Evolutionary conservation across 805 yeast genomes (phyloP), one percentile per base, ranked within the genome.

Genomic region (Sugiyamaella floridensis): DNA sequence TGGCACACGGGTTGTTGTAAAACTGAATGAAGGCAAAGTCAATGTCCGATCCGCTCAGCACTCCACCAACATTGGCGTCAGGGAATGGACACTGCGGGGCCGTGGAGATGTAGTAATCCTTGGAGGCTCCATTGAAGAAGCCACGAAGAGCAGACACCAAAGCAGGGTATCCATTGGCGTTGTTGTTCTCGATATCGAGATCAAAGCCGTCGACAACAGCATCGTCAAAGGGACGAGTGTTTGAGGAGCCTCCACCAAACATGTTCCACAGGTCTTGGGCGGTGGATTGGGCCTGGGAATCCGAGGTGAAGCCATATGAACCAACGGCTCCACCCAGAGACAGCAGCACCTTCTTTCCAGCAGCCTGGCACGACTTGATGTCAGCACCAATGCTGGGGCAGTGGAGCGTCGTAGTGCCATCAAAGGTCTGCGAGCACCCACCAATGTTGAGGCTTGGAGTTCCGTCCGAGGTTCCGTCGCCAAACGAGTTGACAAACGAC

Each of bases 11-110:
- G 67, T 82, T 83, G 72, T 82, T 82, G 73, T 82, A 82, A 67
- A 82, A 83, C 68, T 82, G 88, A 53, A 83, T 73, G 59, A 81
- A 82, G 15, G 80, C 78, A 61, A 77, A 79, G 62, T 83, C 86
- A 56, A 83, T 66, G 32, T 73, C 69, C 14, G 78, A 74, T 14
- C 69, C 63, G 34, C 67, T 63, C 45, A 78, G 60, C 28, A 76
- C 66, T 47, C 70, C 67, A 51, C 75, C 74, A 26, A 72, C 65
- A 47, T 68, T 66, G n/a, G 68, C 75, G 63, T 82, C 87, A 9
- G 86, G 85, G 62, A 75, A 75, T 10, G 78, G 79, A 67, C 87
- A 82, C 65, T 81, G 86, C 9, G 87, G 88, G 46, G 86, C 81
- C 53, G 85, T 85, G 44, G 85, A 76, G 46, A 82, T 67, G 60